Percentiles rank a stretch among this genome's conserved stretches.
Evolutionary conservation across 805 yeast species (phyloP).

Genomic region (Metschnikowia picachoensis): DNA sequence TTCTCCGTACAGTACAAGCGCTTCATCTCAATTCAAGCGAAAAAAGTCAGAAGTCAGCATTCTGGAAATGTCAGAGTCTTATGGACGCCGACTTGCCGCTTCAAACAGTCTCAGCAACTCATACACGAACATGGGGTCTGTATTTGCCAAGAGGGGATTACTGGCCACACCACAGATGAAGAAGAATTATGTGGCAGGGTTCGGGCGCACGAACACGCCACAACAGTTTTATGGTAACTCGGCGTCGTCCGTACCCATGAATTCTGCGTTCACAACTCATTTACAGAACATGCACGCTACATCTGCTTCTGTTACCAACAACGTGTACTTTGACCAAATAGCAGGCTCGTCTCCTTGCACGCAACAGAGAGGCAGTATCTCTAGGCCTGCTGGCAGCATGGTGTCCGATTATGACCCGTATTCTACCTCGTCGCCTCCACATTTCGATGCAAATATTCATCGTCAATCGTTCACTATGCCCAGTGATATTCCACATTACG

Average conservation of each 20-base stretch:
- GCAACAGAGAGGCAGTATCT: constrained; percentile 6
- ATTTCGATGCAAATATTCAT: constrained; percentile 2
- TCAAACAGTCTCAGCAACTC: constrained; percentile 15
- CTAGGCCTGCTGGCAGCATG: constrained; percentile 9
- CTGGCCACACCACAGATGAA: constrained; percentile 14
- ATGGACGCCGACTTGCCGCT: constrained; percentile 19
- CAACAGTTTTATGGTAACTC: not conserved
- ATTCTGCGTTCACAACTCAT: constrained; percentile 1
- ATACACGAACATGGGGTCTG: constrained; percentile 6
- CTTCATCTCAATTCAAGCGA: constrained; percentile 36
- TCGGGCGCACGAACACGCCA: not conserved
- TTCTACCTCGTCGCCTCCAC: constrained; percentile 15
- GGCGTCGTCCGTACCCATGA: constrained; percentile 7
- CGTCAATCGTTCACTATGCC: constrained; percentile 14
- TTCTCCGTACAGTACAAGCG: constrained; percentile 17
- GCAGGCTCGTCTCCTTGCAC: constrained; percentile 4
- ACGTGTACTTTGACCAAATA: constrained; percentile 8
- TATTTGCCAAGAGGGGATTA: constrained; percentile 14
- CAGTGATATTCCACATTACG: constrained; percentile 8
- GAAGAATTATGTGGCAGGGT: constrained; percentile 8
- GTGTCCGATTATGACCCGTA: constrained; percentile 10
- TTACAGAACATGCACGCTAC: not conserved
- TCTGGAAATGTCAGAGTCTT: constrained; percentile 19
- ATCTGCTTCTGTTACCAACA: not conserved
- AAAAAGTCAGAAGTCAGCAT: constrained; percentile 37